Evolutionary conservation across 768 basidiomycete species (phyloP), one percentile per base, ranked within the genome.

Genomic region (Mycena galopus): DNA sequence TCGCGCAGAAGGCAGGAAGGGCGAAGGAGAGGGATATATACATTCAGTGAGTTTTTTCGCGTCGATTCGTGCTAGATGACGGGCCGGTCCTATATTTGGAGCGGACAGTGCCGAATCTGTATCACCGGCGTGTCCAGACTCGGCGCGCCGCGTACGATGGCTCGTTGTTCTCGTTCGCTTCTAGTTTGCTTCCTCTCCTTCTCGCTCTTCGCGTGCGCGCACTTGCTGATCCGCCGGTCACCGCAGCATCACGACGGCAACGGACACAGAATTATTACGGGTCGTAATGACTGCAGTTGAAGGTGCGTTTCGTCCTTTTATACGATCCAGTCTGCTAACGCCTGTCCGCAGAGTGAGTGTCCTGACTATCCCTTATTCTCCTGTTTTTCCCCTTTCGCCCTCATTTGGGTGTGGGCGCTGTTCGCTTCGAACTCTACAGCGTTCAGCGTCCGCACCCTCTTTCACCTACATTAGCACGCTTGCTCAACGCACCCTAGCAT

Each of bases 231-330:
- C 7, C 21, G 37, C 69, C 53, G 50, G n/a, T 35, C 33, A 35
- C 33, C 69, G 51, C 75, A 96, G 96, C 82, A 91, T 92, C 71
- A 97, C 96, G 53, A 97, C 92, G 50, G 95, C 96, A 37, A 96
- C 96, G 25, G 96, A 97, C 84, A 96, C 95, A 1, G 94, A 89
- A 23, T 88, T 96, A 87, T 83, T 97, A 60, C 87, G 93, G 76
- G 94, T 97, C 23, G 94, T 98, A 19, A 97, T 97, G 96, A 94
- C 94, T 73, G 96, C 96, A 72, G 95, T 96, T 61, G 94, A 96
- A 96, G 95, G 95, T 95, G 73, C 76, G 90, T 86, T 23, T 53
- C 64, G n/a, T 23, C 33, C 8, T 37, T 56, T 14, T 47, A 58
- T 53, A 32, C 33, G 70, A 65, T 57, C 37, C 12, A 47, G 10